Evolutionary conservation across 768 basidiomycete species (phyloP).

Genomic region (Boletus rex-veris): DNA sequence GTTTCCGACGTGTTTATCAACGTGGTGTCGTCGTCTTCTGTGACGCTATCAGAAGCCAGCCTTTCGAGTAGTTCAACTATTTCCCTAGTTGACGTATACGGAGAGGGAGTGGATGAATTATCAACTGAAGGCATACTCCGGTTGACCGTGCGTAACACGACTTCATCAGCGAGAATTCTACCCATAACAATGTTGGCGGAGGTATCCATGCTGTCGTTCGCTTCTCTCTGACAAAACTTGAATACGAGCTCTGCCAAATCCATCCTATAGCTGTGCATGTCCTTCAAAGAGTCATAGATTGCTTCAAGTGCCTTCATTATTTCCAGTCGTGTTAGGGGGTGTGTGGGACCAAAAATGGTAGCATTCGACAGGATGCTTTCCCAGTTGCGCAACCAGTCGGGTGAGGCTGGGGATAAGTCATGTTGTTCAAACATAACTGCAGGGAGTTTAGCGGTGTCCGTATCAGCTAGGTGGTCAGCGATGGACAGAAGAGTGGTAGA

Average conservation of each 20-base stretch:
- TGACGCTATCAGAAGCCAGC: conserved; percentile 35
- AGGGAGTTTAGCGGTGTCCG: conserved; percentile 61
- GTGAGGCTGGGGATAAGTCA: conserved; percentile 66
- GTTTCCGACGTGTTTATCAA: conserved; percentile 39
- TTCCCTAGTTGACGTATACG: conserved; percentile 18
- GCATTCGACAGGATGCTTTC: conserved; percentile 49
- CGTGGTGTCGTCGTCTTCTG: conserved; percentile 40
- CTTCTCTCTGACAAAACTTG: conserved; percentile 43
- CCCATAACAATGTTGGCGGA: conserved; percentile 39
- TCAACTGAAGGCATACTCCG: conserved; percentile 16
- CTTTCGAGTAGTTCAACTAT: conserved; percentile 42
- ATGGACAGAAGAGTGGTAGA: conserved; percentile 62
- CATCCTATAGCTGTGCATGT: conserved; percentile 63
- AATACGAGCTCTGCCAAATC: conserved; percentile 53
- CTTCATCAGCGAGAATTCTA: conserved; percentile 66
- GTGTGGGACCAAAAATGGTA: conserved; percentile 38
- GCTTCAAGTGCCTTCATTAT: conserved; percentile 54
- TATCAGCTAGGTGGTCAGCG: conserved; percentile 66
- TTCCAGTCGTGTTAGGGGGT: conserved; percentile 52
- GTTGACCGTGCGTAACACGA: conserved; percentile 54
- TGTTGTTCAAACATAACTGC: conserved; percentile 62
- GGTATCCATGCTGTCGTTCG: conserved; percentile 27
- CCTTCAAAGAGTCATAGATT: conserved; percentile 64
- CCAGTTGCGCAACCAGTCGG: conserved; percentile 73
- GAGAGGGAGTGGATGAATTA: conserved; percentile 14